Evolutionary conservation across 441 rosid species (phyloP).

Genomic region (Lepidium campestre): DNA sequence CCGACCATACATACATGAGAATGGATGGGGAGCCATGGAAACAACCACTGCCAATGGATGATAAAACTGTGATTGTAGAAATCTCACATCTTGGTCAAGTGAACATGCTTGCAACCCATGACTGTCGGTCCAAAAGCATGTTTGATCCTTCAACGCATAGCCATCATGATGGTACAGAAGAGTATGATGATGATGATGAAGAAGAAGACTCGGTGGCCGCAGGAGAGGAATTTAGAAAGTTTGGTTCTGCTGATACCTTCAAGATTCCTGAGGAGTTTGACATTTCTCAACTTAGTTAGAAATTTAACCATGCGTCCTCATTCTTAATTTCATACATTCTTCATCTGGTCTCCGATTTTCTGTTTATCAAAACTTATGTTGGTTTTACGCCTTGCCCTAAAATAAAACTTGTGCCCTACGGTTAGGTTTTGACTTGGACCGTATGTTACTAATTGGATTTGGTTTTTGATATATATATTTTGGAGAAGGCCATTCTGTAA

Average conservation of each 20-base stretch:
- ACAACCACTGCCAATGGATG: constrained; percentile 76
- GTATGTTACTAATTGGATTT: too few relatives aligned
- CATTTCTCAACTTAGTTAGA: constrained; percentile 56
- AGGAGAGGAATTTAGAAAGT: constrained; percentile 59
- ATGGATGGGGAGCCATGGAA: constrained; percentile 98
- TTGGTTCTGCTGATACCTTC: constrained; percentile 90
- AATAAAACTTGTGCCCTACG: too few relatives aligned
- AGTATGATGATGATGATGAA: constrained; percentile 26
- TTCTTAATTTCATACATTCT: constrained; percentile 5
- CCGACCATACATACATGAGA: constrained; percentile 84
- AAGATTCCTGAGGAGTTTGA: constrained; percentile 73
- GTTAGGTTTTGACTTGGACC: too few relatives aligned
- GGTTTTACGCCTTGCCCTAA: too few relatives aligned
- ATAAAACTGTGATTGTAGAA: constrained; percentile 78
- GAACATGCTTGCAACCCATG: constrained; percentile 75
- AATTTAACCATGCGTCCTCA: neutral
- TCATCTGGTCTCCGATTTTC: neutral
- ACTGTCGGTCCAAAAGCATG: constrained; percentile 62
- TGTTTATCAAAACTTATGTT: neutral
- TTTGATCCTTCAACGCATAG: constrained; percentile 36
- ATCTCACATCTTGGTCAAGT: constrained; percentile 88
- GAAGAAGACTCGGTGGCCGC: constrained; percentile 40
- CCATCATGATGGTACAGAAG: constrained; percentile 29
- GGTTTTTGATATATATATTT: too few relatives aligned
- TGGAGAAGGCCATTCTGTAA: too few relatives aligned